Conservation (phyloP, 768 basidiomycete genomes). For the Kwoniella dejecticola region DNA sequence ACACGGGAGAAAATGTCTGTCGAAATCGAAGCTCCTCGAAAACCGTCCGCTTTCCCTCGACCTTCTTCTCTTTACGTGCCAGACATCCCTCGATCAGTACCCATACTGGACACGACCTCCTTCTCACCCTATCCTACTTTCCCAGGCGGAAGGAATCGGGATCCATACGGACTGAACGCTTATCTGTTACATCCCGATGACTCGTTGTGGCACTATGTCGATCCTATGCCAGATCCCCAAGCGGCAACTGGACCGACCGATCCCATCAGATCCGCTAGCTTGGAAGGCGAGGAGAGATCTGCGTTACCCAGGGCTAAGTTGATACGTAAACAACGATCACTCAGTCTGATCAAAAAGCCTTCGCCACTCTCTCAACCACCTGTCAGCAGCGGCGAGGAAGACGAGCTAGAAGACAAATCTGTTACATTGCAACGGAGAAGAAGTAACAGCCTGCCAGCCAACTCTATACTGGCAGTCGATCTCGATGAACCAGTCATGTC, state of each 20-base stretch:
- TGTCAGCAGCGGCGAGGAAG: conserved; percentile 6
- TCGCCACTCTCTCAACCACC: conserved; percentile 29
- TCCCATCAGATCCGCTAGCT: not conserved
- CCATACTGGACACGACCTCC: conserved; percentile 34
- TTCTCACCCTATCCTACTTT: conserved; percentile 47
- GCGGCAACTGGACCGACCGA: not conserved
- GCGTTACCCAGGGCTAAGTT: not conserved
- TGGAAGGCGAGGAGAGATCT: conserved; percentile 10
- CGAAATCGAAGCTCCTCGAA: conserved; percentile 16
- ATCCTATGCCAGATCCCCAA: conserved; percentile 22
- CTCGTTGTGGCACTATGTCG: conserved; percentile 34
- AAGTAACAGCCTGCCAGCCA: conserved; percentile 14
- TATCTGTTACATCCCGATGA: conserved; percentile 49
- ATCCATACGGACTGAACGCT: conserved; percentile 45
- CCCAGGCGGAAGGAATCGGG: conserved; percentile 28
- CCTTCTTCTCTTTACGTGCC: conserved; percentile 34
- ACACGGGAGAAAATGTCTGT: conserved; percentile 15
- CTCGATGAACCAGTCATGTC: conserved; percentile 11
- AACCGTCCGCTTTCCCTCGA: conserved; percentile 31
- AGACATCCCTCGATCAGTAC: conserved; percentile 22
- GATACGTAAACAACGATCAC: conserved; percentile 19
- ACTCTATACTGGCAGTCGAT: conserved; percentile 10
- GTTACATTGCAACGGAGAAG: conserved; percentile 5
- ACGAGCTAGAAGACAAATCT: not conserved
- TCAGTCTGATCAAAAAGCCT: conserved; percentile 22